These are phyloP conservation scores for Urtica urens DNA, from an alignment of 306 rosid genomes.

Conservation along the genomic window DNA sequence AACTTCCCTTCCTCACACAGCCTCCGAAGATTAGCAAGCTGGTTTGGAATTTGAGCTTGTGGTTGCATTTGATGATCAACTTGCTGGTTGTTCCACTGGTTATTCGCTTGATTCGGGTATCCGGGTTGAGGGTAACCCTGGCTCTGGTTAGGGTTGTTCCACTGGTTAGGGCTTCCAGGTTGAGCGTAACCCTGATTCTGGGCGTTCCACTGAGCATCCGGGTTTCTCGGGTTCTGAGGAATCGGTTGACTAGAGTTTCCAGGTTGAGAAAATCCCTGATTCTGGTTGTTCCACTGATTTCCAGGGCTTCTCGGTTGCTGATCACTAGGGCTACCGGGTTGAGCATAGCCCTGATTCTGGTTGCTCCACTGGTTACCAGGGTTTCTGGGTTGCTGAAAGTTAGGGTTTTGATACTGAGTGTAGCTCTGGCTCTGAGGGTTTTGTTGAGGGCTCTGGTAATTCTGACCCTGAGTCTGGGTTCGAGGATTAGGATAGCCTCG, in stretches of 20 bases:
- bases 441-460: slow-evolving; percentile 18
- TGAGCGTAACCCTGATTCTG: slow-evolving; percentile 26
- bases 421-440: slow-evolving; percentile 17
- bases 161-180: slow-evolving; percentile 21
- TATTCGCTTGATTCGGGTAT: slow-evolving; percentile 7
- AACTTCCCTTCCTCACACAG: slow-evolving; percentile 57
- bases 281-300: slow-evolving; percentile 20
- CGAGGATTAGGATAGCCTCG: slow-evolving; percentile 12
- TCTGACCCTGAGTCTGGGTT: slow-evolving; percentile 5
- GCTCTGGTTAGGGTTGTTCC: slow-evolving; percentile 3
- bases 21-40: slow-evolving; percentile 25
- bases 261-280: slow-evolving; percentile 5
- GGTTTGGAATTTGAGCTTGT: slow-evolving; percentile 11
- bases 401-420: slow-evolving; percentile 20
- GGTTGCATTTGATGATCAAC: slow-evolving; percentile 12
- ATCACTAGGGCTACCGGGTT: background rate
- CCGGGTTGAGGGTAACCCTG: background rate
- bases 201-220: slow-evolving; percentile 22
- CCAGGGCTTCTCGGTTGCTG: slow-evolving; percentile 7
- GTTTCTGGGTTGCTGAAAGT: slow-evolving; percentile 26
- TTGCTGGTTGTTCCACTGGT: slow-evolving; percentile 20
- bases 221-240: slow-evolving; percentile 23
- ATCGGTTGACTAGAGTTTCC: slow-evolving; percentile 24
- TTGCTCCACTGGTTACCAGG: slow-evolving; percentile 19
- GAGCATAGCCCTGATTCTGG: slow-evolving; percentile 6